Evolutionary conservation across 2,329 filamentous ascomycete genomes (phyloP).

Genomic region (Cytospora piceicola): DNA sequence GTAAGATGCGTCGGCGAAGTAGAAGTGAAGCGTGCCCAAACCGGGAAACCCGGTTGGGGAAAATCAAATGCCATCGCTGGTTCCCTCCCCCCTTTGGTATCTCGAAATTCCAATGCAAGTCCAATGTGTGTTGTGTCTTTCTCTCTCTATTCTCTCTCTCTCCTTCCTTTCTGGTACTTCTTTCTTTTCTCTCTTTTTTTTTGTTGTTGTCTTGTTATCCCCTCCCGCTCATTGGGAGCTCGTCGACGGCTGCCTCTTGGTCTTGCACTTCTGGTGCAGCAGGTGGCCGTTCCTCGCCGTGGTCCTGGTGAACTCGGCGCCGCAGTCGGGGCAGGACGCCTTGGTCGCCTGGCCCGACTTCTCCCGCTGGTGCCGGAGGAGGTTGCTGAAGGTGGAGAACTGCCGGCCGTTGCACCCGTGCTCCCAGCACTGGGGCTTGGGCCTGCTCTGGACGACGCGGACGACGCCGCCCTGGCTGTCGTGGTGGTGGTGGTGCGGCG

Average conservation of each 20-base stretch:
- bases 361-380: constrained; percentile 89
- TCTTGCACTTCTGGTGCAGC: constrained; percentile 87
- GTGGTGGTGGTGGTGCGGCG: constrained; percentile 39
- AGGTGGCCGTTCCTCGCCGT: constrained; percentile 85
- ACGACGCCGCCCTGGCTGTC: constrained; percentile 59
- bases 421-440: constrained; percentile 97
- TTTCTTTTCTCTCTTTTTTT: constrained; percentile 3
- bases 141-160: too few species aligned
- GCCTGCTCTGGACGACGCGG: constrained; percentile 73
- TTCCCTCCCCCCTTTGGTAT: constrained; percentile 24
- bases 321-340: constrained; percentile 86
- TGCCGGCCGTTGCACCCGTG: constrained; percentile 95
- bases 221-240: constrained; percentile 33
- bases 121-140: too few species aligned
- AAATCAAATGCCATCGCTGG: constrained; percentile 16
- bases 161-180: constrained; percentile 4
- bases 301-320: constrained; percentile 90
- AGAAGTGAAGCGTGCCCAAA: constrained; percentile 18
- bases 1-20: not conserved
- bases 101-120: constrained; percentile 22
- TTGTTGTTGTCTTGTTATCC: not conserved
- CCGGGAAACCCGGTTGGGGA: constrained; percentile 14
- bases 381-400: constrained; percentile 95
- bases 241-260: constrained; percentile 55
- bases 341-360: constrained; percentile 91